Evolutionary conservation across 352 stramenopile genomes (phyloP), one percentile per base, ranked within the genome.

Genomic region (Globisporangium apiculatum): DNA sequence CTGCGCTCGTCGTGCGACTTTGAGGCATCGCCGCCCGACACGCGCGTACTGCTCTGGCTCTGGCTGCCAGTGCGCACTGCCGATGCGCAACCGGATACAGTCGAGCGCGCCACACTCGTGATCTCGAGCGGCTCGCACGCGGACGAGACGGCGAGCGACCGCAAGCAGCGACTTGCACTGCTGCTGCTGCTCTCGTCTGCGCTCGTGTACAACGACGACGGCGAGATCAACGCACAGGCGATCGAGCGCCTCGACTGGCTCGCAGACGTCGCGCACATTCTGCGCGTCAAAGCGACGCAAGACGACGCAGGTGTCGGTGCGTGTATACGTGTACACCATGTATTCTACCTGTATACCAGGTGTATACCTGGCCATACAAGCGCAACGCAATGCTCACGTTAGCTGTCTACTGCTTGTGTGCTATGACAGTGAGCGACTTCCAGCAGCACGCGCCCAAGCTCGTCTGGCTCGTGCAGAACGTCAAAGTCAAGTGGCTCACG

Each of bases 401-500:
- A 14, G 8, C n/a, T 7, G 42, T 12, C 3, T 47, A 3, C 24
- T 31, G 42, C 3, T 53, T 65, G 31, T 70, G 40, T 10, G 9
- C 7, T 55, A 14, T 37, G 5, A 35, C 61, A 72, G 74, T 60
- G 12, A 68, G 57, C 37, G 75, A 80, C 17, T 83, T 87, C 35
- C 65, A 65, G 48, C 41, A 68, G 11, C 73, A 86, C 53, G 69
- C 78, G 14, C 79, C 79, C 9, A 79, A 75, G 55, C 69, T 89
- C 42, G 52, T 89, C n/a, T 89, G 76, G 76, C 46, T 87, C 18
- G 61, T 66, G 46, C 75, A 66, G 48, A 87, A 89, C 51, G 73
- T 73, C 60, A 89, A 89, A 48, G 51, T 87, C 58, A 87, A 89
- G 64, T 89, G 79, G 79, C 76, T 86, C 52, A 71, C 60, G 24